Base-by-base conservation (phyloP, 768 basidiomycete genomes). In the Asterophora parasitica region DNA sequence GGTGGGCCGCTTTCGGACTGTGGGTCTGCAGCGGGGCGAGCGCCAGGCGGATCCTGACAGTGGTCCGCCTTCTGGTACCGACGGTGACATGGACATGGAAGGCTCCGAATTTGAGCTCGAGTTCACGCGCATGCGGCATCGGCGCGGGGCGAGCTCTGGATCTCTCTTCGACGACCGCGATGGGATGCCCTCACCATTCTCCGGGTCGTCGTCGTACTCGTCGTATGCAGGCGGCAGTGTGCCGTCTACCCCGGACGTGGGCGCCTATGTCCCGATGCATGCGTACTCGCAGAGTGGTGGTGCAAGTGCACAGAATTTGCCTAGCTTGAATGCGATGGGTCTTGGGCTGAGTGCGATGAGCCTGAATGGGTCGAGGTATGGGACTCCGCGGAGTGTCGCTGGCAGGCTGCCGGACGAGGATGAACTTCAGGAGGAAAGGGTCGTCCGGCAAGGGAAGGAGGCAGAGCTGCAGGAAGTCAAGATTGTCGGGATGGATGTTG, bases 1-100 rank as follows among this genome's bases (percentile, higher is more conserved):
- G 91, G 86, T 92, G 28, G 86, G 87, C 39, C 80, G 90, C 4
- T 70, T 92, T 12, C 80, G 86, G 2, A 74, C 84, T 27, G 77
- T 93, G 33, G 90, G 91, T 4, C 66, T 92, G 33, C 85, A 57
- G 37, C 45, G 52, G 5, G 23, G 41, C 2, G 34, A 36, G 37
- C n/a, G 38, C n/a, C 47, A 51, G 15, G 50, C 47, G 20, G 49
- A 20, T 5, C 38, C 17, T 4, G 41, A 16, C 0, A 23, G 17
- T 10, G 17, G 47, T 1, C 26, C 36, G 1, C 26, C 40, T 4
- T 26, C 48, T 11, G n/a, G 44, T 23, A 12, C 48, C 12, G 17
- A 19, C 17, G 42, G 28, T 5, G 40, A 34, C 7, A 37, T 40
- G 40, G 15, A 33, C 5, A 32, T 44, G 23, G 46, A 36, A 4